Percentiles rank a stretch among this genome's conserved stretches.
phyloP scores from a whole-genome alignment of 2,329 filamentous ascomycete genomes.

The Didymella pomorum region DNA sequence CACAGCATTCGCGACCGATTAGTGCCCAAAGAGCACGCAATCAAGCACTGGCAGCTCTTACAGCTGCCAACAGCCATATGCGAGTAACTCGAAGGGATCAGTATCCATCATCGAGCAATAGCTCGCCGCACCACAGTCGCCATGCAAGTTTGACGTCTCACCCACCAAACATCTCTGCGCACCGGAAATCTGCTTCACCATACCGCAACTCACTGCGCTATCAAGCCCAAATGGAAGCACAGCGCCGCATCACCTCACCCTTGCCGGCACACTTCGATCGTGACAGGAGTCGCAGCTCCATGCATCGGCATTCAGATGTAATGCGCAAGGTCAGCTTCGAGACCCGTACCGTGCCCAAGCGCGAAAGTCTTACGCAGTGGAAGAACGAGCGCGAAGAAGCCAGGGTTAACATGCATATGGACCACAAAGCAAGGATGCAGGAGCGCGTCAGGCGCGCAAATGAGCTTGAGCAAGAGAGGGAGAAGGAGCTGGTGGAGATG shows the following conservation, averaged over 20 bases:
- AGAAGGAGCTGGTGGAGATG: constrained; percentile 31
- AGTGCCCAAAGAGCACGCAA: constrained; percentile 19
- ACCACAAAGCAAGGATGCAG: constrained; percentile 30
- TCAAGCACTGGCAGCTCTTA: constrained; percentile 19
- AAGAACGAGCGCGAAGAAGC: constrained; percentile 37
- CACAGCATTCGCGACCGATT: constrained; percentile 4
- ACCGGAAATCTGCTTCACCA: constrained; percentile 4
- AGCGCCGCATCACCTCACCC: constrained; percentile 11
- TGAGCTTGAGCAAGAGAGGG: constrained; percentile 38
- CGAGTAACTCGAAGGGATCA: neutral
- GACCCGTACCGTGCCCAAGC: constrained; percentile 22
- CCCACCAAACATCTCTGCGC: constrained; percentile 1
- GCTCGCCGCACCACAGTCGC: constrained; percentile 3
- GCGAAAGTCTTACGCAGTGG: constrained; percentile 34
- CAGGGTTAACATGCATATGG: constrained; percentile 5
- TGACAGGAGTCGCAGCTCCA: neutral
- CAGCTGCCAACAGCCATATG: constrained; percentile 13
- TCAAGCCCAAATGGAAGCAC: constrained; percentile 3
- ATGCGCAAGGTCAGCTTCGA: constrained; percentile 11
- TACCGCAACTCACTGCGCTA: constrained; percentile 7
- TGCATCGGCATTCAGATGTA: constrained; percentile 1
- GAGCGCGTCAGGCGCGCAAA: constrained; percentile 42
- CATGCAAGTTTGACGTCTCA: constrained; percentile 20
- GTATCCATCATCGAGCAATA: neutral
- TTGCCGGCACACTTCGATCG: neutral